Evolutionary conservation across 179 eudicot species (phyloP).

Genomic region (Beta macrorhiza): DNA sequence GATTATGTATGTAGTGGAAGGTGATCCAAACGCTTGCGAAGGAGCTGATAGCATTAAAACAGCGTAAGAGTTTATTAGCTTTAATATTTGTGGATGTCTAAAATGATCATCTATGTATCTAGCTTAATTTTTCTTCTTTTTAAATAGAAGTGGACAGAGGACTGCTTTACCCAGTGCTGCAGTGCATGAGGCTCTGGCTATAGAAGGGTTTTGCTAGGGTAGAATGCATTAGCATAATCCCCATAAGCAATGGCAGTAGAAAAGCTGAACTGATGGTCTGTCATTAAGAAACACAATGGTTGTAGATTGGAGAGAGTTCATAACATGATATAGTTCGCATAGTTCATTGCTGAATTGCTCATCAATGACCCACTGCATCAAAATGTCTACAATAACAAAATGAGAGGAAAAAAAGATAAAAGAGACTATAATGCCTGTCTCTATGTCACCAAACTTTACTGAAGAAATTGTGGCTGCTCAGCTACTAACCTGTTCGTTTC

Average conservation of each 20-base stretch:
- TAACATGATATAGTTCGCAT: not conserved
- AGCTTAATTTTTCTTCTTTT: not conserved
- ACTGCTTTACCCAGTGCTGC: not conserved
- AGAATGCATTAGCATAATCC: not conserved
- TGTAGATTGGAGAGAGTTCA: not conserved
- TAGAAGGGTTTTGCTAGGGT: slow-evolving; percentile 2
- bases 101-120: not conserved
- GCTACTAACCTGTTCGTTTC: not conserved
- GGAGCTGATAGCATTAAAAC: slow-evolving; percentile 96
- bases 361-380: not conserved
- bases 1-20: slow-evolving; percentile 92
- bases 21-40: slow-evolving; percentile 84
- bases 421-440: not conserved
- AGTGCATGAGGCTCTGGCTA: not conserved
- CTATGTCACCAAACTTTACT: not conserved
- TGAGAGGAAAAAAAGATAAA: not conserved
- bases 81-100: not conserved
- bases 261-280: not conserved
- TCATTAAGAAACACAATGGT: not conserved
- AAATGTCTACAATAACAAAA: not conserved
- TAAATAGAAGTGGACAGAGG: not conserved
- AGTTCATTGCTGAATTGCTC: not conserved
- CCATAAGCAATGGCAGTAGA: not conserved
- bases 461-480: not conserved
- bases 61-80: slow-evolving; percentile 58